These are phyloP conservation scores for Lachnellula subtilissima DNA, from an alignment of 2,329 filamentous ascomycete species.

Conservation along the genomic window DNA sequence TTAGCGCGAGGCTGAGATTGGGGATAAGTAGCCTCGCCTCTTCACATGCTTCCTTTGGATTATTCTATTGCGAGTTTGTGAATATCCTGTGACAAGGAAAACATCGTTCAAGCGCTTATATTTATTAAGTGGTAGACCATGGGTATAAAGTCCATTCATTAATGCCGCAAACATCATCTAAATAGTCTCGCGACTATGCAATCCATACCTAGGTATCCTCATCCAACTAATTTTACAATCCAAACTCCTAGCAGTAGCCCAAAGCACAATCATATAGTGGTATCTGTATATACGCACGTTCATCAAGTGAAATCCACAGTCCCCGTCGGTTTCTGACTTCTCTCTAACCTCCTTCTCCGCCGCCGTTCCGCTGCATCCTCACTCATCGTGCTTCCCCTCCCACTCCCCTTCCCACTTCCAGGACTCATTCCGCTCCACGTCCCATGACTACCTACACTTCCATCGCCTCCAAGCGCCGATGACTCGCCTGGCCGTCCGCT, in stretches of 20 bases:
- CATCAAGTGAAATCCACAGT: constrained; percentile 22
- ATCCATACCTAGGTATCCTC: neutral
- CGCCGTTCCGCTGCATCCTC: constrained; percentile 46
- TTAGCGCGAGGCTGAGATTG: neutral
- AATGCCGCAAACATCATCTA: neutral
- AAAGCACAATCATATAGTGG: constrained; percentile 1
- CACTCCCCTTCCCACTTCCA: constrained; percentile 1
- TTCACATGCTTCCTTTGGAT: neutral
- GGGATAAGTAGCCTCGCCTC: neutral
- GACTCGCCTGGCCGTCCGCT: constrained; percentile 41
- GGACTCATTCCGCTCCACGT: constrained; percentile 33
- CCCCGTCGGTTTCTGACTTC: constrained; percentile 29
- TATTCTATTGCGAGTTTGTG: too few species aligned
- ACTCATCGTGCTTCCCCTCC: constrained; percentile 11
- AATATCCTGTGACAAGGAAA: too few species aligned
- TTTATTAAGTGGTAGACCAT: neutral
- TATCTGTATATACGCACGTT: neutral
- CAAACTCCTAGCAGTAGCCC: constrained; percentile 4
- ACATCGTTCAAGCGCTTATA: neutral
- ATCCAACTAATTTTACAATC: constrained; percentile 4
- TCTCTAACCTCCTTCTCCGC: constrained; percentile 51
- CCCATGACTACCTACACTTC: constrained; percentile 26
- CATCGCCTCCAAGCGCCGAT: constrained; percentile 28
- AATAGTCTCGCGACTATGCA: neutral
- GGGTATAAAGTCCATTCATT: neutral